phyloP scores from a whole-genome alignment of 768 basidiomycete genomes.

The Suillus lakei region DNA sequence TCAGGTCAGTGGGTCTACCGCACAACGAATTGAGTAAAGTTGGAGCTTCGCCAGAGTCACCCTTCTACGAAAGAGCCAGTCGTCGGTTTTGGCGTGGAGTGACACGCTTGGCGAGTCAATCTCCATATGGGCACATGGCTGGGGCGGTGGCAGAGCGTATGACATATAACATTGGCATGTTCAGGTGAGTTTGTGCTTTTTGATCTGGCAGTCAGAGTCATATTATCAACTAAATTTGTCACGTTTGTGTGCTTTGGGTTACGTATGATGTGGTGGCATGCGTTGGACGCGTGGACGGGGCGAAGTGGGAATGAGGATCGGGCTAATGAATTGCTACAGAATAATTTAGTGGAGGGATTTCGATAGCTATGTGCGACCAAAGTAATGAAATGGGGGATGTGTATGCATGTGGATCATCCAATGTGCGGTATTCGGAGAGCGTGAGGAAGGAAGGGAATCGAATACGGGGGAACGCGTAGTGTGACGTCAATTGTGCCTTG shows the following conservation, averaged over 20 bases:
- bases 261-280: not conserved
- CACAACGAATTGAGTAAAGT: conserved; percentile 15
- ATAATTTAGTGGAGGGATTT: too few species aligned
- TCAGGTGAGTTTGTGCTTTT: not conserved
- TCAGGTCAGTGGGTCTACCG: conserved; percentile 60
- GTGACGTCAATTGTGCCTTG: conserved; percentile 35
- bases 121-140: not conserved
- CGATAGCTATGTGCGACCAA: too few species aligned
- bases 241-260: conserved; percentile 80
- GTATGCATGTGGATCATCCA: not conserved
- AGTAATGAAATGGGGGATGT: conserved; percentile 3
- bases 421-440: conserved; percentile 6
- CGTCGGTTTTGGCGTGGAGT: not conserved
- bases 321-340: not conserved
- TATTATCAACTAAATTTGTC: conserved; percentile 92
- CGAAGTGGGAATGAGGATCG: too few species aligned
- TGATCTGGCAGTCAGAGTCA: conserved; percentile 74
- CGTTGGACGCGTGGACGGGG: conserved; percentile 2
- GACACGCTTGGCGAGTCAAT: not conserved
- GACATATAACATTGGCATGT: not conserved
- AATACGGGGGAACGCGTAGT: conserved; percentile 10
- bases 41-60: conserved; percentile 92
- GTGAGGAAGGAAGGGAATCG: conserved; percentile 18
- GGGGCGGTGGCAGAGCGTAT: not conserved
- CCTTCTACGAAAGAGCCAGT: not conserved